Percentiles rank a stretch among this genome's conserved stretches.
Evolutionary conservation across 1,284 basidiomycete genomes (phyloP).

Genomic region (Ustilago loliicola): DNA sequence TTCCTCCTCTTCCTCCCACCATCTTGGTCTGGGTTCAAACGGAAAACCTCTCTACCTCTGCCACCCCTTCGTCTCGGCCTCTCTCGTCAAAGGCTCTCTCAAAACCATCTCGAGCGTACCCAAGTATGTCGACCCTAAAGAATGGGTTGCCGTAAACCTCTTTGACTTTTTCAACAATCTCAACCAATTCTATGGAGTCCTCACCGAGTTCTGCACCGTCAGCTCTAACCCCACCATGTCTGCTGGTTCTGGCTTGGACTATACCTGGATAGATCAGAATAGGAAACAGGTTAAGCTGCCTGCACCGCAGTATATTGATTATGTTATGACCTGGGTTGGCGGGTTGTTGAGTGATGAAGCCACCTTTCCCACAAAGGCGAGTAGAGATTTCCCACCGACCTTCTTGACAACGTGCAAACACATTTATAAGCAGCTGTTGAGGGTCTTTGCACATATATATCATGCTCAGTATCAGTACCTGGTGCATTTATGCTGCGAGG

Average conservation of each 20-base stretch:
- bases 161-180: conserved; percentile 84
- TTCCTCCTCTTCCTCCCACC: conserved; percentile 19
- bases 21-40: conserved; percentile 18
- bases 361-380: conserved; percentile 94
- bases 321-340: conserved; percentile 98
- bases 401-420: conserved; percentile 95
- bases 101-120: conserved; percentile 98
- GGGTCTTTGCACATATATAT: conserved; percentile 98
- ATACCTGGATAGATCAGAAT: conserved; percentile 90
- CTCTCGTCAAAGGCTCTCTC: conserved; percentile 97
- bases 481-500: conserved; percentile 92
- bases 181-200: conserved; percentile 96
- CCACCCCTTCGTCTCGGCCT: conserved; percentile 86
- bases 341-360: conserved; percentile 91
- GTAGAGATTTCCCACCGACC: conserved; percentile 87
- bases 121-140: conserved; percentile 77
- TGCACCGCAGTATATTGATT: conserved; percentile 97
- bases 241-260: conserved; percentile 90
- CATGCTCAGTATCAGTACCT: conserved; percentile 91
- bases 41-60: conserved; percentile 69
- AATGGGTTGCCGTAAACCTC: conserved; percentile 96
- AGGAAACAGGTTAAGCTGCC: conserved; percentile 92
- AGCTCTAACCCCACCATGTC: conserved; percentile 93
- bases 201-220: conserved; percentile 93
- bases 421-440: conserved; percentile 94